Base-by-base conservation (phyloP, 257 asterid genomes). In the Nicotiana noctiflora region DNA sequence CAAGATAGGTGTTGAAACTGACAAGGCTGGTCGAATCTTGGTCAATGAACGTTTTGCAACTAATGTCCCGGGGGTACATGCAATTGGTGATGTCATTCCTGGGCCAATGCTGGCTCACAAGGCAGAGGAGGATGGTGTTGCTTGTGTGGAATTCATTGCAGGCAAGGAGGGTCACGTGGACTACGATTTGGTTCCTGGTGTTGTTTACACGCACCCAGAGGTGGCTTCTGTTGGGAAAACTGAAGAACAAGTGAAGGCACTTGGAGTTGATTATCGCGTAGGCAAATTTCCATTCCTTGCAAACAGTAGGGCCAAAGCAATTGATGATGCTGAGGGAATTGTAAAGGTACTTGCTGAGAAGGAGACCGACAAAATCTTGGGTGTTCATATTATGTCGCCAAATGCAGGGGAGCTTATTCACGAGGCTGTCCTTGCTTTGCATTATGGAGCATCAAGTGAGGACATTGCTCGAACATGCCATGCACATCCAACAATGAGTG, bases 61-160 rank as follows among this genome's bases (percentile, higher is more conserved):
- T 12, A 96, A 90, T 46, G 94, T 94, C 1, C 82, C 88, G 0
- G 95, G 99, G 1, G 98, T 96, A 46, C 89, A 75, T 23, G 98
- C 98, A 31, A 96, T 96, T 53, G 99, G 99, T 57, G 98, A 96
- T 82, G 98, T 94, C 23, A 92, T 96, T 80, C 98, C 99, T 0
- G 99, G 98, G 13, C 98, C 98, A 4, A 96, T 96, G 99, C 76
- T 95, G 91, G 99, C 99, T 53, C 99, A 96, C 92, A 96, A 96
- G 86, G 99, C 99, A 2, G 99, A 95, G 81, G 99, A 95, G 81
- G 99, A 95, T 46, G 99, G 99, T 52, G 92, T 95, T 53, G 99
- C 99, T 1, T 95, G 99, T 52, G 99, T 92, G 21, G 99, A 96
- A 57, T 94, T 79, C 80, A 89, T 94, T 56, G 98, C 99, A 0